Evolutionary conservation across 495 filamentous ascomycete species (phyloP), one percentile per base, ranked within the genome.

Genomic region (Platismatia glauca): DNA sequence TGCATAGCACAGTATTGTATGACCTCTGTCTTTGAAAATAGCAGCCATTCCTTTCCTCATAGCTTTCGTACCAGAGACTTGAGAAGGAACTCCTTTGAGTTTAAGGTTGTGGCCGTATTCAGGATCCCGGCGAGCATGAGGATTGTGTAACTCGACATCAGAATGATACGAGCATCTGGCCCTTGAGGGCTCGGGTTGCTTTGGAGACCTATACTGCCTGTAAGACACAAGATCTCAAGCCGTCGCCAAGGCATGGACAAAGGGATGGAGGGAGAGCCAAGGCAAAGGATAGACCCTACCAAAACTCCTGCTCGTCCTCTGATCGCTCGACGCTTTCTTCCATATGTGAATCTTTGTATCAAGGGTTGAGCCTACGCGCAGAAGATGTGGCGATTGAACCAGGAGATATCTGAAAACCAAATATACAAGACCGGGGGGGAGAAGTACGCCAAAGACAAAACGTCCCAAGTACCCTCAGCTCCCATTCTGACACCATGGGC

Each of bases 101-200:
- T n/a, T n/a, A n/a, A n/a, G n/a, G n/a, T n/a, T n/a, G n/a, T n/a
- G n/a, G n/a, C n/a, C n/a, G n/a, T n/a, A n/a, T n/a, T n/a, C n/a
- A n/a, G n/a, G n/a, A n/a, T n/a, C n/a, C n/a, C n/a, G n/a, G n/a
- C n/a, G n/a, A n/a, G n/a, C n/a, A n/a, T n/a, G n/a, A n/a, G 5
- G 29, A 34, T 57, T 33, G 55, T 33, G 55, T n/a, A 57, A 38
- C 9, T 57, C 2, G 55, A 57, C 34, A 22, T 57, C 29, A 34
- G 55, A 35, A n/a, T 38, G 27, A 57, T 57, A 57, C 11, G 55
- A 57, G 31, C 55, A 20, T 33, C 55, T 35, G 55, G 24, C 15
- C n/a, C 55, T 57, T 18, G 55, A 34, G 55, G 24, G 55, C 34
- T 34, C n/a, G 4, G 55, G 55, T 57, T 29, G 55, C 55, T 57